A percentile compares a stretch with the other conserved stretches of the same genome.
Conservation (phyloP, 2,329 filamentous ascomycete genomes). For the Cladosporium sp. region DNA sequence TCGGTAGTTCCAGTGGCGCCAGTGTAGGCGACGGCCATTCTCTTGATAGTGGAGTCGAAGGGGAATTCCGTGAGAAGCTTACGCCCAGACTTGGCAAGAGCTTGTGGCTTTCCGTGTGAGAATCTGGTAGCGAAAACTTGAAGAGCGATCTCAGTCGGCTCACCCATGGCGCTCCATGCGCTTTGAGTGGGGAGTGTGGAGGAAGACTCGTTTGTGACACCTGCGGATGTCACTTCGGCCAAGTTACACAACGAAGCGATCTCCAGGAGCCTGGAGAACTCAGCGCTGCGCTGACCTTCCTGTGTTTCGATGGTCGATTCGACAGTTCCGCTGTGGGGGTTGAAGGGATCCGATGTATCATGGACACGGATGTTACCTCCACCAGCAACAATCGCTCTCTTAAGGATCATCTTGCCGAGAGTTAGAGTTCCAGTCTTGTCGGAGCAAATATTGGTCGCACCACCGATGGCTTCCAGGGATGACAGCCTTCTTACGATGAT, state of each 20-base stretch:
- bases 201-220: constrained; percentile 26
- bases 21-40: constrained; percentile 30
- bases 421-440: constrained; percentile 59
- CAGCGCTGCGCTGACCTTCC: constrained; percentile 38
- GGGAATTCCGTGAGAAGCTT: constrained; percentile 27
- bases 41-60: constrained; percentile 31
- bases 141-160: constrained; percentile 66
- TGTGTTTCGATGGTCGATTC: constrained; percentile 46
- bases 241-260: constrained; percentile 60
- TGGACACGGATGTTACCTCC: constrained; percentile 54
- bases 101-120: constrained; percentile 15
- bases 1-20: constrained; percentile 16
- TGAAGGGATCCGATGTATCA: constrained; percentile 49
- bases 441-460: constrained; percentile 60
- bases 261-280: constrained; percentile 46
- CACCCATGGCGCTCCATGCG: constrained; percentile 57
- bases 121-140: constrained; percentile 67
- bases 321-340: constrained; percentile 9
- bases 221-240: constrained; percentile 50
- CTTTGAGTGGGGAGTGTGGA: constrained; percentile 36
- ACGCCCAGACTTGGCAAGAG: constrained; percentile 9
- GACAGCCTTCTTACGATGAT: constrained; percentile 60
- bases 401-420: constrained; percentile 54
- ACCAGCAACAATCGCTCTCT: constrained; percentile 54
- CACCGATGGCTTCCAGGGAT: constrained; percentile 57